Percentiles rank a stretch among this genome's conserved stretches.
These are phyloP conservation scores for Claviceps humidiphila DNA, from an alignment of 2,329 filamentous ascomycete species.

Conservation along the genomic window DNA sequence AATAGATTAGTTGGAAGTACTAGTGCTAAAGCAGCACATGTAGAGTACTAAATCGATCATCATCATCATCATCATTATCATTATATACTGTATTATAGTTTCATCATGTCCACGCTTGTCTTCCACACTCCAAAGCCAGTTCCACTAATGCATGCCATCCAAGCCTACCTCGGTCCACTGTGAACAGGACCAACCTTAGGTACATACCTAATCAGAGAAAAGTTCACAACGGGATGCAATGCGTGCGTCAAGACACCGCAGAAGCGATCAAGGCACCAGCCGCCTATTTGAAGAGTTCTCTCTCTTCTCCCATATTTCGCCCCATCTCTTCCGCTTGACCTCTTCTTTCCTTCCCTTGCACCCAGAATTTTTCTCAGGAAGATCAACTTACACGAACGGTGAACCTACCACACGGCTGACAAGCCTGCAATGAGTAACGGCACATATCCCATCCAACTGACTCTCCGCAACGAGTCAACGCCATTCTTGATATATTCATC, in stretches of 20 bases:
- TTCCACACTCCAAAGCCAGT: conserved; percentile 1
- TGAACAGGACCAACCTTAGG: neutral
- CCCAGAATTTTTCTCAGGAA: neutral
- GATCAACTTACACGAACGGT: neutral
- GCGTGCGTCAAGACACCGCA: neutral
- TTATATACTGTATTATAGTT: neutral
- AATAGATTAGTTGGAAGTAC: no score
- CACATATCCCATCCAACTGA: conserved; percentile 26
- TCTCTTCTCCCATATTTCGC: neutral
- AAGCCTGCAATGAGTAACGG: conserved; percentile 26
- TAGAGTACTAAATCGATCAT: no score
- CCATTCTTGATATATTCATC: conserved; percentile 18
- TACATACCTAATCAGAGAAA: neutral
- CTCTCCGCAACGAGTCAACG: conserved; percentile 11
- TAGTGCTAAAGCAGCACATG: no score
- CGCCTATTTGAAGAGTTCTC: neutral
- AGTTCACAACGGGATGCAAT: no score
- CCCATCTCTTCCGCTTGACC: neutral
- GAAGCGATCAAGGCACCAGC: neutral
- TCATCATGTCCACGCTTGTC: neutral
- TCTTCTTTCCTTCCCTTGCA: neutral
- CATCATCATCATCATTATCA: no score
- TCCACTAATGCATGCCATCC: neutral
- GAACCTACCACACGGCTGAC: conserved; percentile 24
- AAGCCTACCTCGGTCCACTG: neutral